Base-by-base conservation (phyloP, 768 basidiomycete species). In the Boletus pseudo-olivaceus region DNA sequence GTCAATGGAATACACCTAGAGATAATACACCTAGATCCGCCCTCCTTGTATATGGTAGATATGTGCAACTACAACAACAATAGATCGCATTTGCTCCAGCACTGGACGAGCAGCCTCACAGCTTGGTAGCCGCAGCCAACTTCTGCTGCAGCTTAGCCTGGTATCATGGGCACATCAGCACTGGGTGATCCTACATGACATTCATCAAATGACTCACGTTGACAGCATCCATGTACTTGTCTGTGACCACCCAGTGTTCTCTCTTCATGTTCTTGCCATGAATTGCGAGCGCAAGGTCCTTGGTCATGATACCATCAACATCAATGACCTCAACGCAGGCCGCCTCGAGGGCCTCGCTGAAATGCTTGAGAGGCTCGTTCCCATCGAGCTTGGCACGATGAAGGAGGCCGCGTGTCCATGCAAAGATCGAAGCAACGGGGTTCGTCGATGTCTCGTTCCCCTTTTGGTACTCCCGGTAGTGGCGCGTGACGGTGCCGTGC, bases 401-500 rank as follows among this genome's bases (percentile, higher is more conserved):
- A 50, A 92, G 75, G 39, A 99, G 80, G 0, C 96, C 96, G 43
- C 97, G 86, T 15, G 96, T 98, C 96, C 96, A 99, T 8, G 96
- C 96, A 65, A 95, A 98, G 76, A 99, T 98, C 53, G 90, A 93
- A 42, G 96, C 96, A 62, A 98, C 94, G 38, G 96, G 95, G 82
- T 99, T 99, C 44, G 96, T 99, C 53, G 91, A 94, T 11, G 96
- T 98, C 77, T 98, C 97, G 55, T 88, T 86, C 47, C 96, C 96
- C 78, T 98, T 96, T 73, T 98, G 96, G 70, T 84, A 88, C 74
- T 98, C 96, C 53, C 96, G 88, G 74, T 95, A 99, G 76, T 98
- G 96, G 37, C 96, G 87, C 3, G 95, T 97, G 53, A 97, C 93
- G 17, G 93, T 95, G 72, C 93, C 96, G 69, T 99, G 96, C 11